Evolutionary conservation across 768 basidiomycete species (phyloP).

Genomic region (Grammothele lineata): DNA sequence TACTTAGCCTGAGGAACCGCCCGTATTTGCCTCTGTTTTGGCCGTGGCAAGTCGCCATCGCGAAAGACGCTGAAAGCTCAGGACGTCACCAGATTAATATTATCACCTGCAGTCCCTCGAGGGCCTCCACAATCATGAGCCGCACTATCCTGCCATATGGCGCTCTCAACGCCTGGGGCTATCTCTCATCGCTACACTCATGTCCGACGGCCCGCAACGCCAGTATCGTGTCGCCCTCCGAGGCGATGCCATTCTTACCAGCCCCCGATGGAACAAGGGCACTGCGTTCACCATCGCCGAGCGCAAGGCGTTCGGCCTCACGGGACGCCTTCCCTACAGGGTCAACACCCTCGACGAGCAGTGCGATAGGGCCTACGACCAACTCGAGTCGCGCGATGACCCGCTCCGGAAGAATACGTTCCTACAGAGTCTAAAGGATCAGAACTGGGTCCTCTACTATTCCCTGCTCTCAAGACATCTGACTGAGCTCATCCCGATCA

Average conservation of each 20-base stretch:
- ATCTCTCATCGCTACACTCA: too few relatives aligned
- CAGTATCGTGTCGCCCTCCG: slow-evolving; percentile 54
- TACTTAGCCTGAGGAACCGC: background rate
- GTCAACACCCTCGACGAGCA: slow-evolving; percentile 69
- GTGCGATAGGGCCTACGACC: slow-evolving; percentile 66
- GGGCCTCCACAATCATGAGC: too few relatives aligned
- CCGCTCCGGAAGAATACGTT: slow-evolving; percentile 69
- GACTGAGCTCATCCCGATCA: slow-evolving; percentile 52
- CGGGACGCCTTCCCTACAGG: slow-evolving; percentile 30
- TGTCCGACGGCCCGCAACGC: too few relatives aligned
- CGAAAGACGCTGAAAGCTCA: background rate
- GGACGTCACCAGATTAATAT: too few relatives aligned
- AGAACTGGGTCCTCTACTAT: slow-evolving; percentile 83
- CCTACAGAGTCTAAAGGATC: slow-evolving; percentile 67
- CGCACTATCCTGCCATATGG: too few relatives aligned
- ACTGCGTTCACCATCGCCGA: slow-evolving; percentile 70
- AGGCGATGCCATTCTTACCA: slow-evolving; percentile 58
- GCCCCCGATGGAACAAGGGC: slow-evolving; percentile 77
- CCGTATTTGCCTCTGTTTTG: slow-evolving; percentile 3
- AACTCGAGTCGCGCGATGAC: slow-evolving; percentile 38
- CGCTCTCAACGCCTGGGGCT: too few relatives aligned
- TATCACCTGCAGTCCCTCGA: too few relatives aligned
- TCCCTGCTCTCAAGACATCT: slow-evolving; percentile 43
- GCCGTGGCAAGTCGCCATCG: slow-evolving; percentile 1
- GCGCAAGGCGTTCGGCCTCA: slow-evolving; percentile 61